Evolutionary conservation across 2,329 filamentous ascomycete genomes (phyloP).

Genomic region (Penicillium expansum): DNA sequence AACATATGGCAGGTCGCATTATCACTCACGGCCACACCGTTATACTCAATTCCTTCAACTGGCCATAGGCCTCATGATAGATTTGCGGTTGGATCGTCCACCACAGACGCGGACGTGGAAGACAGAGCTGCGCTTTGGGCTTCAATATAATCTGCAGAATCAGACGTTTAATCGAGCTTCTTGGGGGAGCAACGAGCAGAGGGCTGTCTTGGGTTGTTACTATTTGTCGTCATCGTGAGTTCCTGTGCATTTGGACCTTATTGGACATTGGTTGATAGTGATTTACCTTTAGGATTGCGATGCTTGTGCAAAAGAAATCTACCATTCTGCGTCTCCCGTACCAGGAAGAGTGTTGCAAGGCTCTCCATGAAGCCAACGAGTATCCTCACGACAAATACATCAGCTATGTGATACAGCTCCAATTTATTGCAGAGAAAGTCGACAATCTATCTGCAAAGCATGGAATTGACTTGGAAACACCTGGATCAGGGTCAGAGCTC

Average conservation of each 20-base stretch:
- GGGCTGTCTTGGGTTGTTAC: not conserved
- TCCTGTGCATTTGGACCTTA: not conserved
- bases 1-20: not conserved
- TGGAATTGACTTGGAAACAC: not conserved
- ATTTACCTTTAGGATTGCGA: not conserved
- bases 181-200: not conserved
- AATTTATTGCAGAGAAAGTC: not conserved
- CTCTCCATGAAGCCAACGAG: not conserved
- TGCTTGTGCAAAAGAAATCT: not conserved
- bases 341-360: not conserved
- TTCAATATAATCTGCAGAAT: not conserved
- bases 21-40: not conserved
- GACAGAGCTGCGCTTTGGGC: not conserved
- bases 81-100: not conserved
- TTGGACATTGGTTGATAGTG: not conserved
- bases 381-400: not conserved
- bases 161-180: not conserved
- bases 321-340: not conserved
- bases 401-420: not conserved
- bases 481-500: not conserved
- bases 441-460: not conserved
- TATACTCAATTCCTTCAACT: not conserved
- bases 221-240: not conserved
- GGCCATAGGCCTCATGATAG: not conserved
- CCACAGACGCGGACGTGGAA: not conserved